phyloP scores from a whole-genome alignment of 2,329 filamentous ascomycete species.

The Metarhizium album region DNA sequence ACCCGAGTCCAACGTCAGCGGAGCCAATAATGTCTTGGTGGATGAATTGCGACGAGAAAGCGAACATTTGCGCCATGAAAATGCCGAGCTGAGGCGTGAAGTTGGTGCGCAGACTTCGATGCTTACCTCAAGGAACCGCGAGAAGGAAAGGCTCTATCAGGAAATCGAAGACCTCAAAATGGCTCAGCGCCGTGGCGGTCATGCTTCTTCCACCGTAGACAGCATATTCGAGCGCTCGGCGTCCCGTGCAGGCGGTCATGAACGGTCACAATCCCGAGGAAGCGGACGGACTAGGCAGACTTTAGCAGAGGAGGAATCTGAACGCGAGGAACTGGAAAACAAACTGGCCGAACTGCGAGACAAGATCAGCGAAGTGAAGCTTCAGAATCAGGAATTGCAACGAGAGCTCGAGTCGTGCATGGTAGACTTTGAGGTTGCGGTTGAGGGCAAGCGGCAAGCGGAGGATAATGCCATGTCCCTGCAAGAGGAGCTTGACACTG shows the following conservation, averaged over 20 bases:
- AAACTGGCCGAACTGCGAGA: slow-evolving; percentile 77
- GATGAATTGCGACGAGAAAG: slow-evolving; percentile 63
- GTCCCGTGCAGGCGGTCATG: slow-evolving; percentile 61
- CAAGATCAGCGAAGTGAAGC: slow-evolving; percentile 71
- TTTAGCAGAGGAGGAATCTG: slow-evolving; percentile 53
- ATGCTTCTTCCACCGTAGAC: slow-evolving; percentile 58
- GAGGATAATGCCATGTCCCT: slow-evolving; percentile 50
- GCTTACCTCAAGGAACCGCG: slow-evolving; percentile 89
- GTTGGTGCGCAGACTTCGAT: slow-evolving; percentile 95
- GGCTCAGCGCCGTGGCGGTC: slow-evolving; percentile 60
- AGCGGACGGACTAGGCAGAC: slow-evolving; percentile 61
- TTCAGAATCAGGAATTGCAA: slow-evolving; percentile 83
- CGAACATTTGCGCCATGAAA: slow-evolving; percentile 79
- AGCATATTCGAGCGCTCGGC: slow-evolving; percentile 92
- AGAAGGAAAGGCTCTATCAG: slow-evolving; percentile 89
- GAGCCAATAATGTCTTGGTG: slow-evolving; percentile 55
- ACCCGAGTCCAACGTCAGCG: slow-evolving; percentile 41
- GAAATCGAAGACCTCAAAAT: slow-evolving; percentile 97
- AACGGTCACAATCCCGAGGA: slow-evolving; percentile 62
- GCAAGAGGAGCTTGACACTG: slow-evolving; percentile 70
- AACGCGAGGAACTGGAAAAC: slow-evolving; percentile 77
- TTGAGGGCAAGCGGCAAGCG: slow-evolving; percentile 50
- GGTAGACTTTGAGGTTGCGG: slow-evolving; percentile 65
- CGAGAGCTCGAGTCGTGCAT: slow-evolving; percentile 71
- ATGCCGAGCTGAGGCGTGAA: slow-evolving; percentile 81